Base-by-base conservation (phyloP, 1,284 basidiomycete genomes). In the Tetrapyrgos nigripes region DNA sequence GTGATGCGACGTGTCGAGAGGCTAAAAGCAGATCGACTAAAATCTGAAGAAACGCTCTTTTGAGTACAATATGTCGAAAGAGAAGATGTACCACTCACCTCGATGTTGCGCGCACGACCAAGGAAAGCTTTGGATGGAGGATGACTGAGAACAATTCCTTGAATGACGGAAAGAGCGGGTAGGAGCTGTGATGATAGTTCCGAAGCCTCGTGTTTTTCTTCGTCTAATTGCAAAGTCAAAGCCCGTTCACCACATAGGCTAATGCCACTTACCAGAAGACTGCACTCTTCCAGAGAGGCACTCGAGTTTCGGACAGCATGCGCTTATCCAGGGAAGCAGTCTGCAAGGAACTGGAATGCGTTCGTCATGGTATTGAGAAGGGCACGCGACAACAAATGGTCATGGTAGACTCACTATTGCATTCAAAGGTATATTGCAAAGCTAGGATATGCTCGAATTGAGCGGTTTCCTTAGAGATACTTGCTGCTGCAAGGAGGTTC, bases 141-240 rank as follows among this genome's bases (percentile, higher is more conserved):
- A 70, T 94, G 93, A 24, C 88, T 82, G 31, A 96, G 78, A 9
- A 82, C 82, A n/a, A 94, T 77, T 3, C 94, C 94, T 74, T 96
- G 94, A 6, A 96, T 76, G 21, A 95, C 76, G 0, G 82, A 85
- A 9, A 95, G 76, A 0, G 85, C 76, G 59, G 85, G 83, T 0
- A 79, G 73, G 24, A 91, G 68, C 56, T 88, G 85, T 0, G 76
- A 73, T 3, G 81, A 73, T 11, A 87, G 54, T 13, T 66, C 70
- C 31, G 76, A 67, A 1, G 79, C 75, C 52, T 87, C 83, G 6
- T 72, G 66, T 55, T 79, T 77, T 43, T 73, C 75, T 27, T 81
- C 79, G 27, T 75, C 83, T 82, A 50, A 49, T 48, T 47, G 53
- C 9, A 26, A 9, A 47, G 10, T 48, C 29, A 64, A 48, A 44